Percentiles rank a stretch among this genome's conserved stretches.
phyloP scores from a whole-genome alignment of 768 basidiomycete species.

The Leucocoprinus birnbaumii region DNA sequence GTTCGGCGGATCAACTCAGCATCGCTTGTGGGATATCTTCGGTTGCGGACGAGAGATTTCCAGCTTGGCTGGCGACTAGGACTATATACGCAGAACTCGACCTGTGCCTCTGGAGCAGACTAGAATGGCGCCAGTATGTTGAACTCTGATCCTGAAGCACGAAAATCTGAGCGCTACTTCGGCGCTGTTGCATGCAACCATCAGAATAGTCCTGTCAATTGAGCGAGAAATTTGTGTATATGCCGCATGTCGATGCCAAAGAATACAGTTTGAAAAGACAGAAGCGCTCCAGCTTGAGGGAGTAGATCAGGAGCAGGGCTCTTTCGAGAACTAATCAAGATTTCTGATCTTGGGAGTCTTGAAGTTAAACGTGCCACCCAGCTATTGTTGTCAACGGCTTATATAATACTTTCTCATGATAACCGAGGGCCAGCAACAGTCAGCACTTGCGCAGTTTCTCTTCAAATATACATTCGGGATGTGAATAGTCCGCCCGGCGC shows the following conservation, averaged over 20 bases:
- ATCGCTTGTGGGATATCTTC: not conserved
- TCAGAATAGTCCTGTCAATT: no score
- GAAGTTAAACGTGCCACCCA: not conserved
- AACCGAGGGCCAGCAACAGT: not conserved
- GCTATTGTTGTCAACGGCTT: not conserved
- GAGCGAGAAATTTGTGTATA: no score
- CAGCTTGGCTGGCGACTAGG: no score
- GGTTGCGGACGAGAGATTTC: no score
- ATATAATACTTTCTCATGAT: slow-evolving; percentile 5
- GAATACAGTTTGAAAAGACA: not conserved
- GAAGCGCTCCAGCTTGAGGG: not conserved
- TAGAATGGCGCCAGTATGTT: no score
- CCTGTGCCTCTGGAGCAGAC: no score
- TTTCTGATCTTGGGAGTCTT: not conserved
- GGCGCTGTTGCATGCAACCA: no score
- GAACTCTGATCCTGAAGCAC: no score
- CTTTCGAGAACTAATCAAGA: not conserved
- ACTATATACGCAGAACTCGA: no score
- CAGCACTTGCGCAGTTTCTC: not conserved
- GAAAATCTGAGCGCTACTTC: no score
- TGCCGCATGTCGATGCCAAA: no score
- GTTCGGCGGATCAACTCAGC: slow-evolving; percentile 5
- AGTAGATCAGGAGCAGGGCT: slow-evolving; percentile 7
- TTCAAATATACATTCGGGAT: not conserved
- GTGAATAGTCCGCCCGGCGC: not conserved